Evolutionary conservation across 805 yeast species (phyloP).

Genomic region (Grigorovia jiainica): DNA sequence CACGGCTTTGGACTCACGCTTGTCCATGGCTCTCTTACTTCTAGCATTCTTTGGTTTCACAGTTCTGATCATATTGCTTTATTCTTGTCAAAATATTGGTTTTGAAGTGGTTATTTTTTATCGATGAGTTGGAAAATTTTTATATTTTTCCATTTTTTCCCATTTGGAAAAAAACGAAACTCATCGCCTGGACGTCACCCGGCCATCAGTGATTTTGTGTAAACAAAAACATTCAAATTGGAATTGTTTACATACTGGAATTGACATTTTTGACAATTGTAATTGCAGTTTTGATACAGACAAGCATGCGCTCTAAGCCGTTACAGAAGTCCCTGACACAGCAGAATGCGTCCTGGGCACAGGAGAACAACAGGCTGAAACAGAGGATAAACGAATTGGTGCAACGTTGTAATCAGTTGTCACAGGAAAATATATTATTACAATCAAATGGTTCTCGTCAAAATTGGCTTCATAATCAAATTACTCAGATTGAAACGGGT

Average conservation of each 20-base stretch:
- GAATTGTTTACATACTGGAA: too few species aligned
- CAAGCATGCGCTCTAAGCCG: not conserved
- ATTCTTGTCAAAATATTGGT: not conserved
- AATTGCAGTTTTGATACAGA: too few species aligned
- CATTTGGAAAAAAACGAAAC: too few species aligned
- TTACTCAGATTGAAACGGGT: conserved; percentile 34
- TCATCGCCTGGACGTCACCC: too few species aligned
- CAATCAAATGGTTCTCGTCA: conserved; percentile 30
- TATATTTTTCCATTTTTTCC: too few species aligned
- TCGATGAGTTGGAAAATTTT: too few species aligned
- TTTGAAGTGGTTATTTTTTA: not conserved
- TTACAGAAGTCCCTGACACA: conserved; percentile 6
- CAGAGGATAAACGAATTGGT: conserved; percentile 46
- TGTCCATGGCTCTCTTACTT: conserved; percentile 86
- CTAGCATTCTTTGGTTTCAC: conserved; percentile 90
- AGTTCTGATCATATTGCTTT: conserved; percentile 29
- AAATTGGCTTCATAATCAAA: conserved; percentile 29
- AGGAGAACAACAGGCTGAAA: conserved; percentile 45
- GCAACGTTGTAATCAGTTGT: conserved; percentile 37
- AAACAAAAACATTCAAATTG: too few species aligned
- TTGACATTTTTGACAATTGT: too few species aligned
- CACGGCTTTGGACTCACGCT: conserved; percentile 75
- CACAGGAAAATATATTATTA: conserved; percentile 40
- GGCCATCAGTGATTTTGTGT: too few species aligned
- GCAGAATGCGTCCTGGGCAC: conserved; percentile 50